A percentile compares a stretch with the other conserved stretches of the same genome.
Conservation (phyloP, 1,139 yeast genomes). For the Pneumocystis murina region DNA sequence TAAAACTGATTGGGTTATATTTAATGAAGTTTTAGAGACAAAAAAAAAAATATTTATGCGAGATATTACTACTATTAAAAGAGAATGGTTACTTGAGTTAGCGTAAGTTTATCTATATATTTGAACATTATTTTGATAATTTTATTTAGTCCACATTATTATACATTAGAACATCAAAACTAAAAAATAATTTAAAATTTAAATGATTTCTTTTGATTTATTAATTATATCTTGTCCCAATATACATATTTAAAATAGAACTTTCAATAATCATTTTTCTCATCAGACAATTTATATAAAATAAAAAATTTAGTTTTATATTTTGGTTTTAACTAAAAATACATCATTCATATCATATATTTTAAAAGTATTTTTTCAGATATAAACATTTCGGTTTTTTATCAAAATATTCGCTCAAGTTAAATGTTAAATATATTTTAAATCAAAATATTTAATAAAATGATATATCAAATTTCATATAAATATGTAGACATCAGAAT, state of each 20-base stretch:
- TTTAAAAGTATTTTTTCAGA: neutral
- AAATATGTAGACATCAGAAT: no score
- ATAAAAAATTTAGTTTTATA: neutral
- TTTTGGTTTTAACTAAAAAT: neutral
- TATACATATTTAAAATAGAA: neutral
- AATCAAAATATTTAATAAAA: neutral
- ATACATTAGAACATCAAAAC: neutral
- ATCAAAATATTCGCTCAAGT: no score
- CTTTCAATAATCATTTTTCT: neutral
- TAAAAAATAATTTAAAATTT: neutral
- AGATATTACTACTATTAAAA: constrained; percentile 14
- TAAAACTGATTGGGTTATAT: constrained; percentile 15
- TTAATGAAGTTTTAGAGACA: constrained; percentile 11
- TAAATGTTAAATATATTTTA: neutral
- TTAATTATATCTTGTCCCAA: neutral
- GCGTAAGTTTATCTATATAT: constrained; percentile 3
- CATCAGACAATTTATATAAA: neutral
- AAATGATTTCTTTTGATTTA: neutral
- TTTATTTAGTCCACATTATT: neutral
- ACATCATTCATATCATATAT: neutral
- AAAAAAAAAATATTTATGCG: constrained; percentile 12
- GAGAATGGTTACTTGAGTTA: constrained; percentile 14
- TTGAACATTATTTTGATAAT: neutral
- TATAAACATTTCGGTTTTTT: no score
- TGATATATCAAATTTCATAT: no score